Evolutionary conservation across 495 filamentous ascomycete species (phyloP), one percentile per base, ranked within the genome.

Genomic region (Immersiella caudata): DNA sequence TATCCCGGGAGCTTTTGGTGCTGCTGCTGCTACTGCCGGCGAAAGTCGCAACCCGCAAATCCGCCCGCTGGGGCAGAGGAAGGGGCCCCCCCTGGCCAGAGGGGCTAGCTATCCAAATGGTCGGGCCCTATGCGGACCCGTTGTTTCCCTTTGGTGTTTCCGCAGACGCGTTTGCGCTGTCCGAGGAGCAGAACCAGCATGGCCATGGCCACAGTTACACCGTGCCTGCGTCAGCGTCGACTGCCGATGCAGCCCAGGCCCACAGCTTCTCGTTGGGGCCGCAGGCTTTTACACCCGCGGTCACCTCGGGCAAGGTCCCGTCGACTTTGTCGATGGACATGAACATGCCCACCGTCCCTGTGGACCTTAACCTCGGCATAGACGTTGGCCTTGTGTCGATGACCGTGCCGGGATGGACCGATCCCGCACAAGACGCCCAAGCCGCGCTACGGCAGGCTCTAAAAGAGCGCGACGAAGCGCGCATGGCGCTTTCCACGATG

Each of bases 381-480:
- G 40, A 46, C 40, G 40, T 46, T 18, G 11, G 14, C 40, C 40
- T 46, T 12, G 14, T 46, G 40, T 6, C 40, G 24, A 2, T 8
- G 6, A 11, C 12, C 46, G n/a, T 9, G 20, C 25, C 26, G 40
- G 2, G 26, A 54, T 18, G 6, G 2, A 36, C 18, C 12, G 18
- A 33, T 33, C 29, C 35, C n/a, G 12, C 21, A 7, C 33, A 3
- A 33, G 22, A 64, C n/a, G 51, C 57, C 2, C 33, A 50, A 21
- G 11, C 16, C 18, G 33, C 58, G 3, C 66, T 75, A 0, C 40
- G 49, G 2, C 60, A 55, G 16, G 46, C 71, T 11, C 40, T 66
- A 1, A 60, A 9, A 12, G 70, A 76, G 46, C 73, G 72, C 9
- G 69, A 73, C 67, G 57, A 61, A 18, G 73, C 71, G 22, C 65